These are phyloP conservation scores for Ascodesmis nigricans DNA, from an alignment of 495 filamentous ascomycete species.

Conservation along the genomic window DNA sequence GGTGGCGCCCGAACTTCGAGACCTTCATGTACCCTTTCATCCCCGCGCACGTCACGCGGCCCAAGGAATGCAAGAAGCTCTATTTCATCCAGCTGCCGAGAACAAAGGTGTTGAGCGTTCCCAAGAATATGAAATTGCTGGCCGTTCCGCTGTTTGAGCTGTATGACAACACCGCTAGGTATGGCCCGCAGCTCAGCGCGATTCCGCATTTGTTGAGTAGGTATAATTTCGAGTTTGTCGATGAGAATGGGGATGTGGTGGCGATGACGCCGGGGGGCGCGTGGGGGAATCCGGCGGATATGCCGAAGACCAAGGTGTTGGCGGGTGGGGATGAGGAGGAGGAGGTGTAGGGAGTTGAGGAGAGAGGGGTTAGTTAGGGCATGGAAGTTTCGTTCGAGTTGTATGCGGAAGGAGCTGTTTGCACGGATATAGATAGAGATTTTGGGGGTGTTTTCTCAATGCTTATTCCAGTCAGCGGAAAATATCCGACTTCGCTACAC, in stretches of 20 bases:
- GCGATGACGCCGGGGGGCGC: slow-evolving; percentile 61
- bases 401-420: too few relatives aligned
- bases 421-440: too few relatives aligned
- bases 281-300: slow-evolving; percentile 29
- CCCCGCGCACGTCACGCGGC: slow-evolving; percentile 79
- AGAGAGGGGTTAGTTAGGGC: too few relatives aligned
- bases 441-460: too few relatives aligned
- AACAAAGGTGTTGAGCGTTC: slow-evolving; percentile 87
- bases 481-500: too few relatives aligned
- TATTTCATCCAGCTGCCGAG: slow-evolving; percentile 88
- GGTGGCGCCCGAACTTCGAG: slow-evolving; percentile 98
- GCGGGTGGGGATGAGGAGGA: slow-evolving; percentile 38
- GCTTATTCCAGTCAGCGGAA: too few relatives aligned
- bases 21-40: slow-evolving; percentile 99
- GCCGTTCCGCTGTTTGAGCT: slow-evolving; percentile 93
- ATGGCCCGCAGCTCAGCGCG: slow-evolving; percentile 85
- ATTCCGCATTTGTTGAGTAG: slow-evolving; percentile 83
- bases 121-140: slow-evolving; percentile 98
- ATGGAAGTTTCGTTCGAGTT: too few relatives aligned
- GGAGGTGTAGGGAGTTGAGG: too few relatives aligned
- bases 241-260: slow-evolving; percentile 74
- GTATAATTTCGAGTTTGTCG: slow-evolving; percentile 97
- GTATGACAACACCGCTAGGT: slow-evolving; percentile 87
- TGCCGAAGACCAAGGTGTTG: slow-evolving; percentile 46
- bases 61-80: slow-evolving; percentile 98